Conservation (phyloP, 1,139 yeast species). For the Pichia sp. region DNA sequence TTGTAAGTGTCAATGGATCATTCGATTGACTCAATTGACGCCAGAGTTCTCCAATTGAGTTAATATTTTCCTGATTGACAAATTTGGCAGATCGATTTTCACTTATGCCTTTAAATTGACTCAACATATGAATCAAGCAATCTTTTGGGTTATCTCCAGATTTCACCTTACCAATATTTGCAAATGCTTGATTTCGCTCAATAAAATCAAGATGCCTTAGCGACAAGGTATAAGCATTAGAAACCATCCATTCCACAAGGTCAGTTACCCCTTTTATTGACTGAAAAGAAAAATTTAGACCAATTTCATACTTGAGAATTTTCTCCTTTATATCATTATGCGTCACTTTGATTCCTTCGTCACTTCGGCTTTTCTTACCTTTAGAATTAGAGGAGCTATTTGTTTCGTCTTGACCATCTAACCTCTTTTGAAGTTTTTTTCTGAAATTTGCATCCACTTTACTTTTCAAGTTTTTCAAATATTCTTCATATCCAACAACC, state of each 20-base stretch:
- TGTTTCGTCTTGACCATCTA: conserved; percentile 6
- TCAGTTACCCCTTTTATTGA: conserved; percentile 40
- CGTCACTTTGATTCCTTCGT: background rate
- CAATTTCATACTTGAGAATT: conserved; percentile 34
- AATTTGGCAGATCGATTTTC: conserved; percentile 27
- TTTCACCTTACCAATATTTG: conserved; percentile 45
- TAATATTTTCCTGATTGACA: conserved; percentile 24
- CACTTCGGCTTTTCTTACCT: background rate
- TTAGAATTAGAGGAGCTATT: conserved; percentile 2
- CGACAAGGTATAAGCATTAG: conserved; percentile 50
- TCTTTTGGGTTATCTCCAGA: conserved; percentile 43
- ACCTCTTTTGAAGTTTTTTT: conserved; percentile 13
- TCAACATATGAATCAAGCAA: conserved; percentile 40
- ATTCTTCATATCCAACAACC: conserved; percentile 41
- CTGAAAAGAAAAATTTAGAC: conserved; percentile 37
- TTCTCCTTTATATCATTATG: conserved; percentile 19
- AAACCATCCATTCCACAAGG: conserved; percentile 43
- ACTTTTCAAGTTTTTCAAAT: conserved; percentile 34
- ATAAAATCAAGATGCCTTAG: conserved; percentile 45
- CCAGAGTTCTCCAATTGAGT: conserved; percentile 32
- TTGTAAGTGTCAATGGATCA: conserved; percentile 1
- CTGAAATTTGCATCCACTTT: conserved; percentile 38
- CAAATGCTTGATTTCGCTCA: conserved; percentile 43
- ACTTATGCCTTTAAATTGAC: conserved; percentile 52
- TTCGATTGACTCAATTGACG: too few species aligned